Conservation (phyloP, 83 land plant species). For the Isoetes engelmannii region DNA sequence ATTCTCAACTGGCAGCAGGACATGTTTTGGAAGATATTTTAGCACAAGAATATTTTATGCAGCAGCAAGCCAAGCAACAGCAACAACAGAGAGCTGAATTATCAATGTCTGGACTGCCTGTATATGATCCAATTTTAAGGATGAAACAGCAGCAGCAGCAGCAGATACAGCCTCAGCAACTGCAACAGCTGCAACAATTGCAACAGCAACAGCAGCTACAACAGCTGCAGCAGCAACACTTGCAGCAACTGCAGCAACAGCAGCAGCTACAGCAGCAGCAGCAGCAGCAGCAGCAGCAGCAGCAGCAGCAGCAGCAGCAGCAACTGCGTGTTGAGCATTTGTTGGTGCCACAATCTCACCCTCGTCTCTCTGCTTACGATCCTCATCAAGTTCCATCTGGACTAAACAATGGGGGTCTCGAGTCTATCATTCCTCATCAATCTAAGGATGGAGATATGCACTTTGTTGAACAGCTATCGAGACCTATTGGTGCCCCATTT, state of each 20-base stretch:
- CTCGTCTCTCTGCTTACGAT: slow-evolving; percentile 6
- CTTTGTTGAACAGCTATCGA: not conserved
- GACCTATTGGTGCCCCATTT: not conserved
- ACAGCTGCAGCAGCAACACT: slow-evolving; percentile 23
- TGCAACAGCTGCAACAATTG: slow-evolving; percentile 15
- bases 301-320: slow-evolving; percentile 37
- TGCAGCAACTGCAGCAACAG: slow-evolving; percentile 36
- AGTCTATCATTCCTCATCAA: too few relatives aligned
- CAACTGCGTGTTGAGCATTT: slow-evolving; percentile 31
- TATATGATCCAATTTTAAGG: slow-evolving; percentile 40
- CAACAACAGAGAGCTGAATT: too few relatives aligned
- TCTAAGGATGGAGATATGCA: too few relatives aligned
- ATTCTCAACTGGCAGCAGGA: too few relatives aligned
- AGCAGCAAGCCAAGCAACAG: too few relatives aligned
- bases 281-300: slow-evolving; percentile 28
- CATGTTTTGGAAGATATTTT: too few relatives aligned
- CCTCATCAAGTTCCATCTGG: not conserved
- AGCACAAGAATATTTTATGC: too few relatives aligned
- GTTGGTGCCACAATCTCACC: slow-evolving; percentile 32
- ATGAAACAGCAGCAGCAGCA: slow-evolving; percentile 45
- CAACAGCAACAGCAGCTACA: slow-evolving; percentile 24
- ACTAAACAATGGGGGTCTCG: too few relatives aligned
- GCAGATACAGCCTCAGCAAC: slow-evolving; percentile 18
- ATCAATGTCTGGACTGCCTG: slow-evolving; percentile 6
- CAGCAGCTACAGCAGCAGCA: slow-evolving; percentile 23